phyloP scores from a whole-genome alignment of 2,329 filamentous ascomycete genomes.

The Hymenoscyphus infarciens region DNA sequence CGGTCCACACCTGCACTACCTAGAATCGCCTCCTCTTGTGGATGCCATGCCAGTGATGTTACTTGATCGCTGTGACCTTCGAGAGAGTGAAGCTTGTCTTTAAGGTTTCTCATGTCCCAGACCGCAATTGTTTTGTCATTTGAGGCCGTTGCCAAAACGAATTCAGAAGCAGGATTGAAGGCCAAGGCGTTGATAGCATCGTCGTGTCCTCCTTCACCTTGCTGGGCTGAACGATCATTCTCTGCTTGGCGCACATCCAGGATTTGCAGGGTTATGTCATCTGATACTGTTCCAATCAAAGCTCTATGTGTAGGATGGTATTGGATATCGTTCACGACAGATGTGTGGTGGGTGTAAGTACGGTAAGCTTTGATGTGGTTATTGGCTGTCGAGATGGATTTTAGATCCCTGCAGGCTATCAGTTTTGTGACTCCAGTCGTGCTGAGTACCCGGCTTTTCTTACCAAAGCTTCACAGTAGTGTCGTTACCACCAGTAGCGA shows the following conservation, averaged over 20 bases:
- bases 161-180: constrained; percentile 90
- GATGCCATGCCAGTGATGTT: constrained; percentile 92
- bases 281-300: constrained; percentile 89
- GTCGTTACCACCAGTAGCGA: constrained; percentile 90
- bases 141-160: constrained; percentile 85
- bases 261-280: constrained; percentile 90
- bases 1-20: constrained; percentile 92
- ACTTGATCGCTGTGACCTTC: constrained; percentile 87
- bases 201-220: constrained; percentile 74
- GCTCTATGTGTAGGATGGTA: constrained; percentile 83
- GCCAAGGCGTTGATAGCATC: constrained; percentile 96
- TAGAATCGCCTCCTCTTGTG: constrained; percentile 80
- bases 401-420: constrained; percentile 63
- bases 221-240: constrained; percentile 63
- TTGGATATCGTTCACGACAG: constrained; percentile 95
- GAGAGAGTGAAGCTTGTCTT: constrained; percentile 83
- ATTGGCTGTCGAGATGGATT: constrained; percentile 65
- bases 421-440: not conserved
- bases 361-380: constrained; percentile 67
- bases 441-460: constrained; percentile 26
- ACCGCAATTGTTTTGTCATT: constrained; percentile 93
- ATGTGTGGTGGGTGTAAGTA: constrained; percentile 81
- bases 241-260: constrained; percentile 74
- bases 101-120: constrained; percentile 91
- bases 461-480: constrained; percentile 88